phyloP scores from a whole-genome alignment of 2,329 filamentous ascomycete genomes.

The Trichoderma koningii region DNA sequence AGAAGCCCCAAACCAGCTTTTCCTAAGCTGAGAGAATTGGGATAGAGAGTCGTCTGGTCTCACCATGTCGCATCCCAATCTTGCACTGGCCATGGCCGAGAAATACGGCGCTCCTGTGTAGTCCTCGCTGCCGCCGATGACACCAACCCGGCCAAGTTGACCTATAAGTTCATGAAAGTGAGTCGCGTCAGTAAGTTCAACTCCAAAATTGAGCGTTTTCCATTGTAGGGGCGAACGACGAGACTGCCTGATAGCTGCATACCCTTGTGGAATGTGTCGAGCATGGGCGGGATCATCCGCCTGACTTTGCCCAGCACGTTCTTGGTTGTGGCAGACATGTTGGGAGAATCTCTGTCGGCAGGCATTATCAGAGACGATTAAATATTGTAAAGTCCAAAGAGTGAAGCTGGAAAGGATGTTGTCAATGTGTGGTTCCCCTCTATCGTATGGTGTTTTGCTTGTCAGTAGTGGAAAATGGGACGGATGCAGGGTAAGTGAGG shows the following conservation, averaged over 20 bases:
- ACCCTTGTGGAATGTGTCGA: slow-evolving; percentile 97
- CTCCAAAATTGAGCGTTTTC: neutral
- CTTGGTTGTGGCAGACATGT: slow-evolving; percentile 71
- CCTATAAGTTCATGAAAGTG: slow-evolving; percentile 52
- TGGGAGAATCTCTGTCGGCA: slow-evolving; percentile 34
- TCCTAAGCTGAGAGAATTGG: too few relatives aligned
- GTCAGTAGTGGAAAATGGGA: too few relatives aligned
- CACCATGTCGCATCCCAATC: slow-evolving; percentile 88
- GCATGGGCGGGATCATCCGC: slow-evolving; percentile 91
- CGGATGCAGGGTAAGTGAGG: too few relatives aligned
- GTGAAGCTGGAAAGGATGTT: too few relatives aligned
- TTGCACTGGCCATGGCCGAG: slow-evolving; percentile 93
- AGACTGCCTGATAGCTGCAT: slow-evolving; percentile 28
- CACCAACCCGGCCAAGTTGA: slow-evolving; percentile 86
- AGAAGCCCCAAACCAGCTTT: too few relatives aligned
- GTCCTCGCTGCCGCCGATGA: slow-evolving; percentile 93
- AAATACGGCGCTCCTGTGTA: slow-evolving; percentile 98
- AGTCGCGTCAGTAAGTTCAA: slow-evolving; percentile 18
- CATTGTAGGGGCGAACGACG: too few relatives aligned
- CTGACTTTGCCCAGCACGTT: slow-evolving; percentile 78
- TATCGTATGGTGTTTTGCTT: too few relatives aligned
- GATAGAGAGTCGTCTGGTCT: too few relatives aligned
- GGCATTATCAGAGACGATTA: slow-evolving; percentile 29
- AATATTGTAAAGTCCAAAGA: too few relatives aligned
- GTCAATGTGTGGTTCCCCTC: too few relatives aligned